Percentiles rank a stretch among this genome's conserved stretches.
These are phyloP conservation scores for Hysterangium stoloniferum DNA, from an alignment of 768 basidiomycete species.

Conservation along the genomic window DNA sequence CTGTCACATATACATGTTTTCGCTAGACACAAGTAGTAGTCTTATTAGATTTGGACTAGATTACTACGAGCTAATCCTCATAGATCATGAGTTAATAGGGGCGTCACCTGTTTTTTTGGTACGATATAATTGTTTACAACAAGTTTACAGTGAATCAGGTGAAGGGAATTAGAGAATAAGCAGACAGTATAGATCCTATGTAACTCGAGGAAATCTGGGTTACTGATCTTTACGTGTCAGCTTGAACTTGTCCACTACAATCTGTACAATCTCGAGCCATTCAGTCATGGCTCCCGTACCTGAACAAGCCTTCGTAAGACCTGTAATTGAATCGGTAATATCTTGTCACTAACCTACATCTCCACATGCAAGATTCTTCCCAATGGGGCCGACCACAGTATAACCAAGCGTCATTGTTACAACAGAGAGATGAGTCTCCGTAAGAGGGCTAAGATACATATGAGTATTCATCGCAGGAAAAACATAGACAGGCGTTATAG, in stretches of 20 bases:
- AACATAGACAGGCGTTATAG: slow-evolving; percentile 78
- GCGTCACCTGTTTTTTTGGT: no score
- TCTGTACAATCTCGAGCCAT: slow-evolving; percentile 80
- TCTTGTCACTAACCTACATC: slow-evolving; percentile 62
- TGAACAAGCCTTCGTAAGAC: slow-evolving; percentile 21
- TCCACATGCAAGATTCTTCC: slow-evolving; percentile 84
- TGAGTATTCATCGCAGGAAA: slow-evolving; percentile 99
- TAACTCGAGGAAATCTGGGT: no score
- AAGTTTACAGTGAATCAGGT: no score
- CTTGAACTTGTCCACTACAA: slow-evolving; percentile 52
- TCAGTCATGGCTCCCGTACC: slow-evolving; percentile 95
- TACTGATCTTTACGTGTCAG: slow-evolving; percentile 1
- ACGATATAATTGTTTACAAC: no score
- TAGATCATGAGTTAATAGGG: no score
- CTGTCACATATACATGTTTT: slow-evolving; percentile 87
- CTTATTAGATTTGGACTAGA: no score
- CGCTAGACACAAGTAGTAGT: slow-evolving; percentile 49
- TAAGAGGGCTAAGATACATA: slow-evolving; percentile 95
- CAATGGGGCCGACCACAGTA: slow-evolving; percentile 77
- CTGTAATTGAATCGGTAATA: slow-evolving; percentile 3
- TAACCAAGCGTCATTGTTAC: slow-evolving; percentile 75
- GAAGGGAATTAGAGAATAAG: no score
- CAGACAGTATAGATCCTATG: no score
- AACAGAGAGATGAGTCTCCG: slow-evolving; percentile 70
- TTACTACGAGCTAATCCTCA: no score